A percentile compares a stretch with the other conserved stretches of the same genome.
These are phyloP conservation scores for Colletotrichum falcatum DNA, from an alignment of 2,329 filamentous ascomycete genomes.

Conservation along the genomic window DNA sequence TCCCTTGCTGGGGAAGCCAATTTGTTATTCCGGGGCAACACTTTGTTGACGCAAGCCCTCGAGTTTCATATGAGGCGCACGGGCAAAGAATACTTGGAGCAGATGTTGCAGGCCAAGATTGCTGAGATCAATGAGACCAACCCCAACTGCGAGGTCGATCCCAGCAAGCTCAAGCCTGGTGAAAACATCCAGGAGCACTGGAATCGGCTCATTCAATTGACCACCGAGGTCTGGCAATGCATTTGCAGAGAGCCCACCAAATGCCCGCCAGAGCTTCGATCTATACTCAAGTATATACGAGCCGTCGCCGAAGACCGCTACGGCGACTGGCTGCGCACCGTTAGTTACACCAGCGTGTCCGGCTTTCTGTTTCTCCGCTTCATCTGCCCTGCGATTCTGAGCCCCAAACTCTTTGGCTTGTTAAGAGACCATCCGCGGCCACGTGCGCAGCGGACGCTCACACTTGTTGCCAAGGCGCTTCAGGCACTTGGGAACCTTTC, in stretches of 20 bases:
- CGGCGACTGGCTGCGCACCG: constrained; percentile 89
- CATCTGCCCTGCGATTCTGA: constrained; percentile 95
- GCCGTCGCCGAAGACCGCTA: constrained; percentile 95
- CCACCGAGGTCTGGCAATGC: constrained; percentile 85
- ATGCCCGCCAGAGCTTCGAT: constrained; percentile 83
- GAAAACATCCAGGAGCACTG: constrained; percentile 88
- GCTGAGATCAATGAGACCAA: constrained; percentile 91
- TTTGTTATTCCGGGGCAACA: constrained; percentile 94
- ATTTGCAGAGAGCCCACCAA: constrained; percentile 81
- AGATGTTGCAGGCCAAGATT: constrained; percentile 86
- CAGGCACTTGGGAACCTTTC: constrained; percentile 93
- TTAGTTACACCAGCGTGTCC: constrained; percentile 93
- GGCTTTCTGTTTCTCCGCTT: constrained; percentile 95
- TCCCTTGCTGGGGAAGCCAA: constrained; percentile 90
- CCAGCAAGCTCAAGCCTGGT: constrained; percentile 74
- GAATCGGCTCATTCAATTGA: constrained; percentile 79
- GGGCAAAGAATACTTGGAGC: constrained; percentile 92
- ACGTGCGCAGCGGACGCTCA: constrained; percentile 87
- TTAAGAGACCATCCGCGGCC: constrained; percentile 84
- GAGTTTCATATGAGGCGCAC: constrained; percentile 96
- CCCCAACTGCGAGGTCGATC: constrained; percentile 94
- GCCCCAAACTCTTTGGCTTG: constrained; percentile 92
- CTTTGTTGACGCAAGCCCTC: constrained; percentile 89
- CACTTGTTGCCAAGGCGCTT: constrained; percentile 90
- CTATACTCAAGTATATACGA: constrained; percentile 90